Conservation (phyloP, 345 rosid species). For the Citrus sinensis region DNA sequence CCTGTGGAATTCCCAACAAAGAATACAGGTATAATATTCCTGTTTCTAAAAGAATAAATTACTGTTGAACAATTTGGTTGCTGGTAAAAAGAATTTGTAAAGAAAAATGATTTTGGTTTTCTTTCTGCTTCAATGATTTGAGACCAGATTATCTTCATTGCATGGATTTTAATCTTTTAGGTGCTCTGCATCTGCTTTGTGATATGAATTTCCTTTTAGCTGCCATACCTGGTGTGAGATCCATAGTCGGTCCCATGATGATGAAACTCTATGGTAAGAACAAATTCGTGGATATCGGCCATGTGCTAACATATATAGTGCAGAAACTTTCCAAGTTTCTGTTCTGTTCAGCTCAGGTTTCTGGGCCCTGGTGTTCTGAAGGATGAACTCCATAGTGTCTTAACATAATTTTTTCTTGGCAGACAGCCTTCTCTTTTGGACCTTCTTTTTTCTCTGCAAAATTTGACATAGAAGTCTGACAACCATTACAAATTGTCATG, state of each 20-base stretch:
- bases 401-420: conserved; percentile 3
- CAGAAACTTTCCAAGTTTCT: conserved; percentile 17
- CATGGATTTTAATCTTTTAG: conserved; percentile 5
- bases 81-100: background rate
- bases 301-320: conserved; percentile 13
- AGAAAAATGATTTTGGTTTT: background rate
- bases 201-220: background rate
- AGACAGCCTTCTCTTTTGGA: conserved; percentile 15
- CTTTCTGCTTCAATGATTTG: background rate
- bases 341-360: conserved; percentile 24
- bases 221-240: background rate
- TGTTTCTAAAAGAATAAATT: background rate
- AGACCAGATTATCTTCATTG: background rate
- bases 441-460: conserved; percentile 8
- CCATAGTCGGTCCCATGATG: conserved; percentile 13
- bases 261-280: conserved; percentile 7
- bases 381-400: conserved; percentile 8
- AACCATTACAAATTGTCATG: conserved; percentile 27
- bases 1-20: conserved; percentile 51
- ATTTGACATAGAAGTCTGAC: conserved; percentile 25
- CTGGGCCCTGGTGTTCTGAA: conserved; percentile 39
- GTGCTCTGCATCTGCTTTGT: conserved; percentile 4
- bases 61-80: background rate
- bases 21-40: conserved; percentile 43
- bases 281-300: conserved; percentile 9